Base-by-base conservation (phyloP, 2,329 filamentous ascomycete genomes). In the Diplodia scrobiculata region DNA sequence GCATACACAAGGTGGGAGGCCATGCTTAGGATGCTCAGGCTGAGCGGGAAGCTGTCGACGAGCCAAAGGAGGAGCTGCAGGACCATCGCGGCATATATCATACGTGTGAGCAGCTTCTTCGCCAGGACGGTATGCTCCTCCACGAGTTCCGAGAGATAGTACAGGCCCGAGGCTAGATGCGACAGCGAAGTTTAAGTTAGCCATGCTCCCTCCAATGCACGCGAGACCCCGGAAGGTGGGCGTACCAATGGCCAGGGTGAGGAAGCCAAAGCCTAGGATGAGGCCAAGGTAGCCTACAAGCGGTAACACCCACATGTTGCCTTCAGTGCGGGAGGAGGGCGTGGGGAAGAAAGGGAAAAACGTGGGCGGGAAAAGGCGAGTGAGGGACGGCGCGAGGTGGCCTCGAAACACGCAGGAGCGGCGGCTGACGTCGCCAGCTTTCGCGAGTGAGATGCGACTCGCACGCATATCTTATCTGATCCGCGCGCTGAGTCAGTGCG, bases 61-160 rank as follows among this genome's bases (percentile, higher is more conserved):
- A 95, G 69, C 74, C 87, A 88, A 10, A 98, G 87, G 3, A 94
- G 79, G 10, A 87, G 68, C 76, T 97, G 94, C 6, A 92, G 76
- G 34, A 73, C 84, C 68, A 97, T 89, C 70, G 97, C 87, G 68
- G 80, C 82, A 80, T 97, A 97, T 73, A 98, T 97, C 66, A 98
- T 83, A 50, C 87, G 88, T 38, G 86, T 90, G 63, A 99, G 84
- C n/a, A 97, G 82, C 66, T 89, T 91, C 76, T 96, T 96, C 13
- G 93, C 91, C 69, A 96, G 80, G 11, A 98, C 94, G 3, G 94
- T 97, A 76, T 99, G 94, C 78, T 99, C 95, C 80, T 99, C 95
- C 68, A 99, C 95, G 14, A 98, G 88, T 78, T 99, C 95, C 27
- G 94, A 97, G 64, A 99, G 89, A 78, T 99, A 99, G 82, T 99